These are phyloP conservation scores for Fusarium papillatum DNA, from an alignment of 2,329 filamentous ascomycete species.

Conservation along the genomic window DNA sequence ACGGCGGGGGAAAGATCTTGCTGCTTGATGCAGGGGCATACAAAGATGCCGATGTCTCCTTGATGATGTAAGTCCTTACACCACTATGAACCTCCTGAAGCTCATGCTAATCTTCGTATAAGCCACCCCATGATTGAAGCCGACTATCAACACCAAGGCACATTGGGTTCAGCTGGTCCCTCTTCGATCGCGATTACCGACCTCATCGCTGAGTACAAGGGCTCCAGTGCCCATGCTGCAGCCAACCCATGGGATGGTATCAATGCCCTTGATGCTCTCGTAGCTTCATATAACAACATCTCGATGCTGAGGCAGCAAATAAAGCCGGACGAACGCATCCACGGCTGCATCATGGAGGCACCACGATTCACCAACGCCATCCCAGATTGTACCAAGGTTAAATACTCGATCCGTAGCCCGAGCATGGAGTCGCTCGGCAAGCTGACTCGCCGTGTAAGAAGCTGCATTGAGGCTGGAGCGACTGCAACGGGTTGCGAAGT, in stretches of 20 bases:
- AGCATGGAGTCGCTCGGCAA: neutral
- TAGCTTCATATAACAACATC: neutral
- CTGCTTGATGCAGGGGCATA: neutral
- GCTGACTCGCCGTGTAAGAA: neutral
- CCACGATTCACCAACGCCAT: neutral
- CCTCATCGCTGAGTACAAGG: neutral
- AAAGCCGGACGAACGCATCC: neutral
- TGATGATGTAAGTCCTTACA: neutral
- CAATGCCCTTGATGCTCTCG: neutral
- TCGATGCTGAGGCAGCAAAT: neutral
- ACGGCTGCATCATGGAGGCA: neutral
- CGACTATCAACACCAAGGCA: neutral
- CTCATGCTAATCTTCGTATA: neutral
- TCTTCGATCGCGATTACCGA: neutral
- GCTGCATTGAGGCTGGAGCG: neutral
- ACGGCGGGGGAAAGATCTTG: neutral
- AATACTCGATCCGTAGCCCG: neutral
- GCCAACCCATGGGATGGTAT: neutral
- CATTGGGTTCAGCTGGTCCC: neutral
- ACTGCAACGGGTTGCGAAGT: neutral
- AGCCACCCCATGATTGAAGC: neutral
- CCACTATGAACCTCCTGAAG: too few species aligned
- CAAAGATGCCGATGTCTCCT: neutral
- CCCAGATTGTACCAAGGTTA: neutral
- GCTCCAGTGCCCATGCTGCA: neutral